Conservation (phyloP, 139 green algal species). For the Spirogloea muscicola region DNA sequence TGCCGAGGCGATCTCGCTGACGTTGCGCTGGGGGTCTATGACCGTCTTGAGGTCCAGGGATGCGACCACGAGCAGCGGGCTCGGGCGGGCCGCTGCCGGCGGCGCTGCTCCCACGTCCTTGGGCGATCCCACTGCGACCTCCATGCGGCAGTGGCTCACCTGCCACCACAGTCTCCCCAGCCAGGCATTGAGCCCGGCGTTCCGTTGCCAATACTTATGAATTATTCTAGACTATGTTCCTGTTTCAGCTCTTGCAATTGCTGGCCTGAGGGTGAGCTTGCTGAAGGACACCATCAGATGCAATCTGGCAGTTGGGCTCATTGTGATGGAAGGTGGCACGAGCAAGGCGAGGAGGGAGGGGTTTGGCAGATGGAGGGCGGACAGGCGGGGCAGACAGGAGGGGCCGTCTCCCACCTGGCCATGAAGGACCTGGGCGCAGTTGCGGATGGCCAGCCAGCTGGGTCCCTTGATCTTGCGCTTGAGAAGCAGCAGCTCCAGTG, state of each 20-base stretch:
- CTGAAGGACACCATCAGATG: too few relatives aligned
- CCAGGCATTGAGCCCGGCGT: too few relatives aligned
- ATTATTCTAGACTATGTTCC: too few relatives aligned
- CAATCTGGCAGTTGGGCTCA: too few relatives aligned
- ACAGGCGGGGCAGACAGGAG: too few relatives aligned
- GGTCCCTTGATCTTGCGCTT: slow-evolving; percentile 92
- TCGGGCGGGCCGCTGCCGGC: slow-evolving; percentile 5
- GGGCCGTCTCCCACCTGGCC: too few relatives aligned
- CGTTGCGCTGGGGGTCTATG: slow-evolving; percentile 59
- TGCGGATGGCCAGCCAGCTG: slow-evolving; percentile 71
- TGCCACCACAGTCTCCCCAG: slow-evolving; percentile 43
- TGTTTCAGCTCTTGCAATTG: too few relatives aligned
- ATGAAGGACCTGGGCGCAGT: slow-evolving; percentile 37
- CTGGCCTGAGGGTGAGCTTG: too few relatives aligned
- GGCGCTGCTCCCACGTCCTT: slow-evolving; percentile 13
- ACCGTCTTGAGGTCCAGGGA: slow-evolving; percentile 83
- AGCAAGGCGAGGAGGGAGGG: too few relatives aligned
- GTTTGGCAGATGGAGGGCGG: too few relatives aligned
- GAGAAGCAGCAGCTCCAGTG: slow-evolving; percentile 82
- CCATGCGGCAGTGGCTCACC: slow-evolving; percentile 89
- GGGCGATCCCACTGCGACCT: slow-evolving; percentile 11
- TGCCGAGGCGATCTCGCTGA: slow-evolving; percentile 68
- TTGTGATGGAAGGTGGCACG: too few relatives aligned
- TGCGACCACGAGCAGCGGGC: slow-evolving; percentile 75
- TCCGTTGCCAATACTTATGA: too few relatives aligned